These are phyloP conservation scores for Sporobolomyces phaffii DNA, from an alignment of 768 basidiomycete species.

Conservation along the genomic window DNA sequence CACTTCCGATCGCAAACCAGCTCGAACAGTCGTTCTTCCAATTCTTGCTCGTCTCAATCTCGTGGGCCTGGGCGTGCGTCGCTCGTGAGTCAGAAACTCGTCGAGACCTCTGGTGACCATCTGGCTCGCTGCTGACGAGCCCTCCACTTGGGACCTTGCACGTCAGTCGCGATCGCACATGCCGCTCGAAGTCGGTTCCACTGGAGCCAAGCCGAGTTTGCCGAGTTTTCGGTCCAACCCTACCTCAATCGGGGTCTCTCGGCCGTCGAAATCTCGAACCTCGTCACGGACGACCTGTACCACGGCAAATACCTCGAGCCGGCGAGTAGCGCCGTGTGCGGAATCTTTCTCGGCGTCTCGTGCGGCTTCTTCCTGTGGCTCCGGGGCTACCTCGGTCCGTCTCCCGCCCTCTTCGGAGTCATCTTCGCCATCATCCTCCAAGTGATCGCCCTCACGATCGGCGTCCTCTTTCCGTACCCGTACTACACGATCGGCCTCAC, in stretches of 20 bases:
- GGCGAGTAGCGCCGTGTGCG: conserved; percentile 26
- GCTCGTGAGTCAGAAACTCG: too few relatives aligned
- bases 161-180: conserved; percentile 26
- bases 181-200: conserved; percentile 4
- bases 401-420: conserved; percentile 7
- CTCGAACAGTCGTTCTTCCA: conserved; percentile 34
- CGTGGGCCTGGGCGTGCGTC: conserved; percentile 23
- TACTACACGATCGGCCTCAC: conserved; percentile 35
- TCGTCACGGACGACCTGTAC: conserved; percentile 23
- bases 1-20: conserved; percentile 14
- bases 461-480: conserved; percentile 36
- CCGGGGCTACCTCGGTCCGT: conserved; percentile 19
- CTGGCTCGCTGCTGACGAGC: too few relatives aligned
- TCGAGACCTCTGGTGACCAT: too few relatives aligned
- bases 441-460: conserved; percentile 26
- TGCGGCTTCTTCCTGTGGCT: conserved; percentile 35
- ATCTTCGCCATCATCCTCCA: conserved; percentile 10
- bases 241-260: conserved; percentile 5
- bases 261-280: neutral
- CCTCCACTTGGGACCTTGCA: neutral
- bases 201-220: conserved; percentile 12
- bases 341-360: conserved; percentile 37
- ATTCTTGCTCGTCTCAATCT: conserved; percentile 19
- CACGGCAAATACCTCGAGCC: conserved; percentile 37
- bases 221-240: neutral